These are phyloP conservation scores for Eucalyptus globulus DNA, from an alignment of 345 rosid genomes.

Conservation along the genomic window DNA sequence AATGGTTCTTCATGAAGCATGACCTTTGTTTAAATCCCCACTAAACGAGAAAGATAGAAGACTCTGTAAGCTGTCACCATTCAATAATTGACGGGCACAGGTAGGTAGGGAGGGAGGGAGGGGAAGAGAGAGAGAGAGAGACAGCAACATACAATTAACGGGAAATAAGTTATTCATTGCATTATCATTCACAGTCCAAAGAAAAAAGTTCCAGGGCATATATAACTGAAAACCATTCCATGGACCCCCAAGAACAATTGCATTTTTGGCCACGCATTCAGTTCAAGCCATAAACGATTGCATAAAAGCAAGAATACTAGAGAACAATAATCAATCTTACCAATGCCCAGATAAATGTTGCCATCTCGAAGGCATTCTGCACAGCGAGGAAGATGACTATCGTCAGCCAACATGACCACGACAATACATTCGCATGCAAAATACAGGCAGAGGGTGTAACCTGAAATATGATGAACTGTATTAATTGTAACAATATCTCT, in stretches of 20 bases:
- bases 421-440: background rate
- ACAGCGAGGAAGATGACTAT: background rate
- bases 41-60: constrained; percentile 11
- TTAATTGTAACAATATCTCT: constrained; percentile 53
- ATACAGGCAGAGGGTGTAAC: constrained; percentile 1
- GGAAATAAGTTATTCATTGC: background rate
- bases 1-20: constrained; percentile 87
- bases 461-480: constrained; percentile 91
- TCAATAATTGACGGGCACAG: background rate
- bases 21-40: constrained; percentile 80
- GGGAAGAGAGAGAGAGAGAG: background rate
- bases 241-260: background rate
- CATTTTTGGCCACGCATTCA: background rate
- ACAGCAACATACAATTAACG: background rate
- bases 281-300: background rate
- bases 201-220: background rate
- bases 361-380: constrained; percentile 99
- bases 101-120: background rate
- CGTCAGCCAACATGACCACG: background rate
- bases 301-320: background rate
- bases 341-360: constrained; percentile 90
- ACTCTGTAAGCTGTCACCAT: background rate
- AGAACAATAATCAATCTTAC: constrained; percentile 19
- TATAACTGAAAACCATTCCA: background rate
- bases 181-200: background rate